These are phyloP conservation scores for Volvox carteri DNA, from an alignment of 163 green algal species.

Conservation along the genomic window DNA sequence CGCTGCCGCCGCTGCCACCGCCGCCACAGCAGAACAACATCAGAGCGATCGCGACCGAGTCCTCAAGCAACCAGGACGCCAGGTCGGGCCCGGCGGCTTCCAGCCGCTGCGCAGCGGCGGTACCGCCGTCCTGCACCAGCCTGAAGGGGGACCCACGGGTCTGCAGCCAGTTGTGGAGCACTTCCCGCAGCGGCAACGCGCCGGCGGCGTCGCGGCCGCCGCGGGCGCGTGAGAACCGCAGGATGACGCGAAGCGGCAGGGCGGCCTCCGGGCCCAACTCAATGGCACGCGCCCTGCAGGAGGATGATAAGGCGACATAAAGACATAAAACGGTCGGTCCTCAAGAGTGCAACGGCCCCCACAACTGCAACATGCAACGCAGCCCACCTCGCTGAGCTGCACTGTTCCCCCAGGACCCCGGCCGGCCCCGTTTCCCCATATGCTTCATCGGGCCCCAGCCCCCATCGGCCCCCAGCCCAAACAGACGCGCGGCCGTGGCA, in stretches of 20 bases:
- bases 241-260: conserved; percentile 35
- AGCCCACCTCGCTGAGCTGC: too few relatives aligned
- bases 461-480: too few relatives aligned
- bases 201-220: conserved; percentile 1
- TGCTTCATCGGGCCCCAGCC: too few relatives aligned
- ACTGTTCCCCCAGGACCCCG: too few relatives aligned
- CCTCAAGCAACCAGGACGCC: conserved; percentile 67
- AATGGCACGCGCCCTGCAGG: conserved; percentile 26
- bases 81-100: conserved; percentile 68
- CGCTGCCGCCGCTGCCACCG: background rate
- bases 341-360: too few relatives aligned
- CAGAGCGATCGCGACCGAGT: conserved; percentile 46
- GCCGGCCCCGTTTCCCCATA: too few relatives aligned
- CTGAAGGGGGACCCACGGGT: conserved; percentile 33
- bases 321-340: too few relatives aligned
- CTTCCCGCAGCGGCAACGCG: conserved; percentile 25
- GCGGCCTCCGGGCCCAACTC: background rate
- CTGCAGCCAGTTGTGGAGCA: conserved; percentile 34
- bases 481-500: too few relatives aligned
- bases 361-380: too few relatives aligned
- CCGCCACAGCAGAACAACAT: background rate
- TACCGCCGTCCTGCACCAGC: background rate
- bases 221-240: conserved; percentile 41
- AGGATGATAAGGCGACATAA: background rate
- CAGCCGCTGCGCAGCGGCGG: conserved; percentile 43